Evolutionary conservation across 345 rosid genomes (phyloP), one percentile per base, ranked within the genome.

Genomic region (Tarenaya hassleriana): DNA sequence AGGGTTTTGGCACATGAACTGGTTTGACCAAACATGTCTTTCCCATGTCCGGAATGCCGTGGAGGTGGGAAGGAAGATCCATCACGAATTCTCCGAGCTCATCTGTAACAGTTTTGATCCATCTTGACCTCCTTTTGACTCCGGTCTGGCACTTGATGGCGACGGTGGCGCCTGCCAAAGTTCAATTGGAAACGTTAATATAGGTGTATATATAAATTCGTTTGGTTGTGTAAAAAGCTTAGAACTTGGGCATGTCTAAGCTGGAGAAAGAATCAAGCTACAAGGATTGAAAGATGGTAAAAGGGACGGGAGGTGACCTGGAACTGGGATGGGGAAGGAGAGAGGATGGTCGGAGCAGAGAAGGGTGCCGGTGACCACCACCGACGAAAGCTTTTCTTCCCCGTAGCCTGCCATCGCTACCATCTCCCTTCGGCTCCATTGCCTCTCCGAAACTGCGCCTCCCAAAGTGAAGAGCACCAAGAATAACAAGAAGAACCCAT

Each of bases 401-500:
- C 70, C 70, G 45, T 66, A 66, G 43, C 70, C 70, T 57, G 65
- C 65, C 55, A 66, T 52, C 56, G 58, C 65, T 16, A 60, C 65
- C 70, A 66, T 40, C 34, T 66, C 70, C 16, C 39, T 27, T 59
- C 64, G 52, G 65, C 15, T 60, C 70, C 66, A 66, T 60, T 37
- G 44, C n/a, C 39, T 66, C 1, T 52, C 55, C 13, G 37, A 49
- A 66, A 13, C 41, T 81, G 84, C 63, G 72, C 78, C 70, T 37
- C 72, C 52, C 58, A 69, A 64, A n/a, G n/a, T n/a, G n/a, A n/a
- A n/a, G n/a, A n/a, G n/a, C n/a, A n/a, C n/a, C n/a, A n/a, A n/a
- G n/a, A n/a, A n/a, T n/a, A n/a, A n/a, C n/a, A n/a, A n/a, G 68
- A 65, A 50, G 66, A 68, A n/a, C 76, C 84, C 10, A 58, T 42